Evolutionary conservation across 257 asterid genomes (phyloP).

Genomic region (Solanum okadae): DNA sequence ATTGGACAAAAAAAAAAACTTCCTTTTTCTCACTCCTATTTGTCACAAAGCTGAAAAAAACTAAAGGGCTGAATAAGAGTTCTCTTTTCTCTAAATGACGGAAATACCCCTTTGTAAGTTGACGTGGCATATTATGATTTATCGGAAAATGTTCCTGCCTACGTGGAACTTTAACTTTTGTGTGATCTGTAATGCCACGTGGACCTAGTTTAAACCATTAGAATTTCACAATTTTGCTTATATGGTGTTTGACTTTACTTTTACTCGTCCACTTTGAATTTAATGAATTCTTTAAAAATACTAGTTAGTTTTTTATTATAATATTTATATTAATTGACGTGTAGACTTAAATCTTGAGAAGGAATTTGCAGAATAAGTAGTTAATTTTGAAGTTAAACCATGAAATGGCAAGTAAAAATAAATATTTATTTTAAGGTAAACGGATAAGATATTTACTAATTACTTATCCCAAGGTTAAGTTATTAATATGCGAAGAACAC

Average conservation of each 20-base stretch:
- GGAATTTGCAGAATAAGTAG: no score
- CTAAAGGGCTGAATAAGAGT: background rate
- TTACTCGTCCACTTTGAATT: background rate
- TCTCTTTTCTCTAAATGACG: no score
- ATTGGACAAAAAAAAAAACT: accelerated
- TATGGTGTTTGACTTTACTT: background rate
- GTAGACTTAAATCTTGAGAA: no score
- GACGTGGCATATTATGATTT: background rate
- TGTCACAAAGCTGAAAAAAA: background rate
- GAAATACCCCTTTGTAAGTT: background rate
- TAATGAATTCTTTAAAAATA: no score
- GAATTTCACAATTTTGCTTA: background rate
- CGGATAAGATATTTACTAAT: background rate
- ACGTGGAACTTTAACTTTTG: background rate
- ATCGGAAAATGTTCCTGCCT: background rate
- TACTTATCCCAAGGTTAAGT: background rate
- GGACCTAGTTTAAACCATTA: background rate
- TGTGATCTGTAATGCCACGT: background rate
- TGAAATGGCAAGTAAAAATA: no score
- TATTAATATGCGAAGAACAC: background rate
- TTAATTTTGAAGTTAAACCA: background rate
- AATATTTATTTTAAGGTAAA: no score
- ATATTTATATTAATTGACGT: no score
- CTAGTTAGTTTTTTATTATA: no score
- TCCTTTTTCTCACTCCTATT: background rate